A percentile compares a stretch with the other conserved stretches of the same genome.
Conservation (phyloP, 2,329 filamentous ascomycete genomes). For the Fusarium brevicatenulatum region DNA sequence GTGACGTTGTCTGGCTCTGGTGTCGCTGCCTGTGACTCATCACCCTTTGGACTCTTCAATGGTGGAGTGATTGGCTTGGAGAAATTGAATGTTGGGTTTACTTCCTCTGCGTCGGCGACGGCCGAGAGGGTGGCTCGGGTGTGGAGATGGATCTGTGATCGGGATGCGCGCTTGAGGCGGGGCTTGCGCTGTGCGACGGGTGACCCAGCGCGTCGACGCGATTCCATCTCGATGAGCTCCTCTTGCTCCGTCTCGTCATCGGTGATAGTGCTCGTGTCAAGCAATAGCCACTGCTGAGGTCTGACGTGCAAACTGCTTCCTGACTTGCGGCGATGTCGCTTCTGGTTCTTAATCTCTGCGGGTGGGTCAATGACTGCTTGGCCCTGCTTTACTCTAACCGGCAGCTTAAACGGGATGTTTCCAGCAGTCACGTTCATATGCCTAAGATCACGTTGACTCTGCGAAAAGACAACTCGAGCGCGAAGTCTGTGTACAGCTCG, state of each 20-base stretch:
- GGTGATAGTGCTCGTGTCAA: slow-evolving; percentile 52
- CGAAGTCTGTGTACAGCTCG: slow-evolving; percentile 75
- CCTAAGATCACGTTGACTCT: slow-evolving; percentile 70
- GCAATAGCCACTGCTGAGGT: slow-evolving; percentile 49
- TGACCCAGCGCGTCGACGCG: slow-evolving; percentile 45
- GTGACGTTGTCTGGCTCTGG: slow-evolving; percentile 7
- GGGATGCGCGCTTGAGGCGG: slow-evolving; percentile 55
- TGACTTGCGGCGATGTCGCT: slow-evolving; percentile 60
- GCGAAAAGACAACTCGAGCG: slow-evolving; percentile 74
- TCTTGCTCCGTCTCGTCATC: slow-evolving; percentile 58
- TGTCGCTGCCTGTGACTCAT: slow-evolving; percentile 2
- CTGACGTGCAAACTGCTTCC: slow-evolving; percentile 59
- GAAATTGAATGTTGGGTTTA: slow-evolving; percentile 49
- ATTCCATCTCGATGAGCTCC: slow-evolving; percentile 55
- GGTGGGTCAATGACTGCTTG: slow-evolving; percentile 31
- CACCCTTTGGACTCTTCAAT: background rate
- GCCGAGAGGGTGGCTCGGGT: slow-evolving; percentile 32
- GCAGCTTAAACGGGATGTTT: slow-evolving; percentile 40
- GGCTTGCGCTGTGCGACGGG: slow-evolving; percentile 51
- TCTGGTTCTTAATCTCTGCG: slow-evolving; percentile 45
- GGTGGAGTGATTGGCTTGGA: slow-evolving; percentile 48
- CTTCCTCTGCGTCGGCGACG: slow-evolving; percentile 25
- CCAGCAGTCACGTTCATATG: slow-evolving; percentile 51
- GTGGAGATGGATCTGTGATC: slow-evolving; percentile 51
- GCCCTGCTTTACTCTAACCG: slow-evolving; percentile 22